Base-by-base conservation (phyloP, 441 rosid species). In the Croton setiger region DNA sequence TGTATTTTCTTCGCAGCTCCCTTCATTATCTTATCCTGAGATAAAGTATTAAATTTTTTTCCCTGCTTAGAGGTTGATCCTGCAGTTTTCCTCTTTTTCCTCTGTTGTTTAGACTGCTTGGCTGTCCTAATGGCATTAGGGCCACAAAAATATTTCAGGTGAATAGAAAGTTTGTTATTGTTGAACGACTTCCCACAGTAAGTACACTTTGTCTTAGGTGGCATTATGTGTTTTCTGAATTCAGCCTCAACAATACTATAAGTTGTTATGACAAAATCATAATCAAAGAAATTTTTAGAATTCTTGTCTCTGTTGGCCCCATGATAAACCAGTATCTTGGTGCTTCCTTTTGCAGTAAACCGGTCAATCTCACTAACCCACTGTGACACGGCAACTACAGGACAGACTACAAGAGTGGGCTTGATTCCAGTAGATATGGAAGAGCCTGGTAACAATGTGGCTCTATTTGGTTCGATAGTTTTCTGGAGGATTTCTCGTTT, bases 261-360 rank as follows among this genome's bases (percentile, higher is more conserved):
- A 18, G 99, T 95, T 35, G 99, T 92, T 75, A 92, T 77, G 17
- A 95, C 92, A 78, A 95, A 95, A 84, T 95, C 99, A 71, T 79
- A 92, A 31, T 83, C 82, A 67, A 45, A 77, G 67, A 92, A 83
- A 56, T 85, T 85, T 68, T 85, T 78, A 8, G 63, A 18, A 57
- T 74, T 76, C 82, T 74, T 89, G 76, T 72, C 93, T 81, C 96
- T 85, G 23, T 85, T 89, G 3, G 85, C 77, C 27, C 99, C 99
- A 71, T 92, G 98, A 86, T 88, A 92, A 67, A 86, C 76, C 75
- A 90, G 82, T 15, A 92, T 95, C 78, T 82, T 89, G 55, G 88
- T 79, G 84, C 98, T 89, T 81, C 96, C 97, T 49, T 71, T 78
- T 39, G 81, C 72, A 54, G 99, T 95, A 80, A 84, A 92, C 67